Percentiles rank a stretch among this genome's conserved stretches.
These are phyloP conservation scores for Corymbia citriodora DNA, from an alignment of 441 rosid genomes.

Conservation along the genomic window DNA sequence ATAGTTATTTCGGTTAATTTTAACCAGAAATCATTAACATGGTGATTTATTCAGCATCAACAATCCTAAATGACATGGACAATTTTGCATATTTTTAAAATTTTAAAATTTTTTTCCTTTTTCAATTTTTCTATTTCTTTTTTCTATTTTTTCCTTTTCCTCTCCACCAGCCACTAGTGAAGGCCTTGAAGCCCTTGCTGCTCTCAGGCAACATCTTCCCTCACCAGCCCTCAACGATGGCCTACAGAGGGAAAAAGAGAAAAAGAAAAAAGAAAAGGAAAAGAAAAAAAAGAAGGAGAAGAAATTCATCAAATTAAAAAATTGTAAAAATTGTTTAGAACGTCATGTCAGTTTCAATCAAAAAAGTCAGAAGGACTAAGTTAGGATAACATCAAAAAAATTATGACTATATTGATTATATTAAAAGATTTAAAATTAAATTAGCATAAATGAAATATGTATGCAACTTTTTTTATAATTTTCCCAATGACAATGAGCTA, in stretches of 20 bases:
- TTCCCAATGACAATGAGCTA: not conserved
- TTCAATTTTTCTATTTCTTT: not conserved
- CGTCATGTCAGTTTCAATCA: accelerated
- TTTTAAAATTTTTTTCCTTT: not conserved
- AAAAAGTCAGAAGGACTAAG: not conserved
- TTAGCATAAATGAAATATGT: not conserved
- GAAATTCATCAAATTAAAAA: not conserved
- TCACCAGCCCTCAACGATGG: accelerated
- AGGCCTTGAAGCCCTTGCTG: not conserved
- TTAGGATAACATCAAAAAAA: not conserved
- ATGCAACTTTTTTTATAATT: not conserved
- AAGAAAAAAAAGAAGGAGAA: not conserved
- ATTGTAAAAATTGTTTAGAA: accelerated
- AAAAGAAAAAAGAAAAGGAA: not conserved
- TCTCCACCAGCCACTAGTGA: not conserved
- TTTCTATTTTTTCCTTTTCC: not conserved
- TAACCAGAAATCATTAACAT: not conserved
- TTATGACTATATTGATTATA: not conserved
- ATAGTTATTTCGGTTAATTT: not conserved
- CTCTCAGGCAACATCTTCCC: not conserved
- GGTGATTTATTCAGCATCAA: accelerated
- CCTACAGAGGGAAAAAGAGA: accelerated
- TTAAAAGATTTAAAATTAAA: not conserved
- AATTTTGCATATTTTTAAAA: not conserved
- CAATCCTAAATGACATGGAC: accelerated